Evolutionary conservation across 352 stramenopile genomes (phyloP).

Genomic region (Phytophthora capsici): DNA sequence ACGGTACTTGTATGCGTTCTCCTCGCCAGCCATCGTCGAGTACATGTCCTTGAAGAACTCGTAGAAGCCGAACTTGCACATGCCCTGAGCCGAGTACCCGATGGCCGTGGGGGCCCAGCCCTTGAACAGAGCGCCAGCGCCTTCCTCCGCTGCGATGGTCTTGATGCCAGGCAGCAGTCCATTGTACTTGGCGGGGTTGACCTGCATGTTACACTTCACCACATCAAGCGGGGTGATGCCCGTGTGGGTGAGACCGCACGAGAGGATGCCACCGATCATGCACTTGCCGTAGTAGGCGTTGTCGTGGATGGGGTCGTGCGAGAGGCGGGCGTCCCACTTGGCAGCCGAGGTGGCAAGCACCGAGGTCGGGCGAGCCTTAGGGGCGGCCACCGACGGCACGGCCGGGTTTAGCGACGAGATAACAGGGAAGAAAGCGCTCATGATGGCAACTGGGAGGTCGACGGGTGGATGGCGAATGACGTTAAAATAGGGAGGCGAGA

Average conservation of each 20-base stretch:
- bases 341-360: conserved; percentile 77
- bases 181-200: conserved; percentile 89
- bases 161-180: conserved; percentile 83
- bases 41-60: conserved; percentile 97
- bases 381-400: conserved; percentile 46
- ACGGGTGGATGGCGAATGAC: conserved; percentile 78
- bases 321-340: conserved; percentile 85
- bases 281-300: conserved; percentile 95
- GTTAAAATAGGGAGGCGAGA: conserved; percentile 14
- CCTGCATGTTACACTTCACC: conserved; percentile 97
- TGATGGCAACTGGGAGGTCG: conserved; percentile 43
- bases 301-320: conserved; percentile 85
- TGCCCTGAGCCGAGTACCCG: conserved; percentile 91
- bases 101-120: conserved; percentile 93
- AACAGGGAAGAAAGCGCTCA: conserved; percentile 82
- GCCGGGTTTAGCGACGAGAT: conserved; percentile 76
- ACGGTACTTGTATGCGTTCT: conserved; percentile 94
- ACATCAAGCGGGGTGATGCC: conserved; percentile 93
- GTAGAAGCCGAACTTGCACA: conserved; percentile 96
- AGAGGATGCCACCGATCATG: conserved; percentile 93
- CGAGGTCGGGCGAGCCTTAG: conserved; percentile 43
- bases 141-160: conserved; percentile 90
- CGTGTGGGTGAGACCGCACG: conserved; percentile 94
- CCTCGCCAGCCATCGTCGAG: conserved; percentile 89
- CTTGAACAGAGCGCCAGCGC: conserved; percentile 85